Evolutionary conservation across 306 rosid species (phyloP).

Genomic region (Quercus robur): DNA sequence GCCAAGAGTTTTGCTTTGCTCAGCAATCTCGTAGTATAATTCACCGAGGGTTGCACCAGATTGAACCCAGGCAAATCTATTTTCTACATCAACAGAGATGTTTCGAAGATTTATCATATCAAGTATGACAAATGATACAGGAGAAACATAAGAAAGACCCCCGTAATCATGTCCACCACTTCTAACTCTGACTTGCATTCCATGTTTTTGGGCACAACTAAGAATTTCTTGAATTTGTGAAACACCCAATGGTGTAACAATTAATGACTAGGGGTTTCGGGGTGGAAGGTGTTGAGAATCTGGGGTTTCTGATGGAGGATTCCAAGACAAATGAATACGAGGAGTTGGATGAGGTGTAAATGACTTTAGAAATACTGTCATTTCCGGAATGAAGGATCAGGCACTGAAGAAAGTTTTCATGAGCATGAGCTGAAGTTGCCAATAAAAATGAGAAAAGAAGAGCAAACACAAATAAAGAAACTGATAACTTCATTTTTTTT

Average conservation of each 20-base stretch:
- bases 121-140: neutral
- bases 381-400: neutral
- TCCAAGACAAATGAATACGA: neutral
- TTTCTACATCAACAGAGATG: neutral
- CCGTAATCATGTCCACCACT: conserved; percentile 28
- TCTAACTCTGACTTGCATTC: neutral
- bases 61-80: conserved; percentile 12
- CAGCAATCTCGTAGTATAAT: conserved; percentile 1
- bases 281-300: neutral
- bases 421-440: conserved; percentile 8
- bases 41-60: conserved; percentile 14
- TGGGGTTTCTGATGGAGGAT: conserved; percentile 1
- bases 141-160: conserved; percentile 25
- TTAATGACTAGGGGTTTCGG: conserved; percentile 5
- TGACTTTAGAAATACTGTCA: neutral
- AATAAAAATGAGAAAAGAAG: conserved; percentile 5
- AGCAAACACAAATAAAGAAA: neutral
- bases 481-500: conserved; percentile 1
- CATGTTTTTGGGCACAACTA: neutral
- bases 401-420: conserved; percentile 21
- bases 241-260: conserved; percentile 3
- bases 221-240: conserved; percentile 8
- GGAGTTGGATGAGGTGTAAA: conserved; percentile 3
- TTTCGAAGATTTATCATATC: conserved; percentile 14
- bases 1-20: conserved; percentile 11